Evolutionary conservation across 116 monocot genomes (phyloP).

Genomic region (Posidonia oceanica): DNA sequence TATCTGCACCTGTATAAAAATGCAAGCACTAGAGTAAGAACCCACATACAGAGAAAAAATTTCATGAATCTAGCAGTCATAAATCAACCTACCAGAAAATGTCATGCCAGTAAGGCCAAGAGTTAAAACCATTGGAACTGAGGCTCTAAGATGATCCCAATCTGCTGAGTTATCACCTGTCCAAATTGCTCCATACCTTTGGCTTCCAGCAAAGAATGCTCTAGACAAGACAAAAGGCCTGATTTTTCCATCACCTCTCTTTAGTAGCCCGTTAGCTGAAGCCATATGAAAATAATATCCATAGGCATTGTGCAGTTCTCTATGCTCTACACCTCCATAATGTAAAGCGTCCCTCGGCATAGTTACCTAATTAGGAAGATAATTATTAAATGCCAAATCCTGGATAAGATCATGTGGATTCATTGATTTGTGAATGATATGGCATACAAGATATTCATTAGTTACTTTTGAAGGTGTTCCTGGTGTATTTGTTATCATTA

Average conservation of each 20-base stretch:
- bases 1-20: slow-evolving; percentile 70
- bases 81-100: slow-evolving; percentile 61
- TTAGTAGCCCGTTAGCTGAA: slow-evolving; percentile 75
- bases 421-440: neutral
- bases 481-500: too few species aligned
- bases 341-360: slow-evolving; percentile 96
- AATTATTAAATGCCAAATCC: neutral
- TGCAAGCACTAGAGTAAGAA: slow-evolving; percentile 1
- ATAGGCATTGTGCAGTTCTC: slow-evolving; percentile 93
- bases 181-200: slow-evolving; percentile 91
- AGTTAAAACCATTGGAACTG: slow-evolving; percentile 90
- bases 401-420: neutral
- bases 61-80: neutral
- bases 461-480: too few species aligned
- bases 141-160: slow-evolving; percentile 91
- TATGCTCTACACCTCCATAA: slow-evolving; percentile 73
- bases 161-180: slow-evolving; percentile 96
- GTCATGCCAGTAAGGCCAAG: slow-evolving; percentile 83
- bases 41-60: neutral
- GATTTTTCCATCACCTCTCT: slow-evolving; percentile 72
- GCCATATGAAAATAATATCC: slow-evolving; percentile 98
- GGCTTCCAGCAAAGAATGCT: slow-evolving; percentile 97
- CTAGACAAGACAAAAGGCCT: slow-evolving; percentile 93
- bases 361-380: slow-evolving; percentile 37
- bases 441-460: too few species aligned